Evolutionary conservation across 1,139 yeast species (phyloP).

Genomic region (Kodamaea fungicola): DNA sequence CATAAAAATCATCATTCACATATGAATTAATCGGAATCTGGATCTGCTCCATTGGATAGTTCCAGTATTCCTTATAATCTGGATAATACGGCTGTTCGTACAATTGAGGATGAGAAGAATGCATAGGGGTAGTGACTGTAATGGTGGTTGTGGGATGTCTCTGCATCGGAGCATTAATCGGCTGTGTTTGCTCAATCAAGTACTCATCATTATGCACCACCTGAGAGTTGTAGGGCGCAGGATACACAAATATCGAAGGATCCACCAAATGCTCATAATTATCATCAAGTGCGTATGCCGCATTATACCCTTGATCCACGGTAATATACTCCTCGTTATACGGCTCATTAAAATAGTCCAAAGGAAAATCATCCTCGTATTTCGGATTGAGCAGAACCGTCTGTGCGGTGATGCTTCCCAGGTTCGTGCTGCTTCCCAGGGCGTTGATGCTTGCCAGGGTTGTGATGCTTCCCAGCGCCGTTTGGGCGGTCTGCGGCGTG

Average conservation of each 20-base stretch:
- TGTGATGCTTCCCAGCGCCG: background rate
- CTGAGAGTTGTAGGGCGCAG: slow-evolving; percentile 19
- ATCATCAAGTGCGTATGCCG: slow-evolving; percentile 19
- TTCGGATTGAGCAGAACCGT: slow-evolving; percentile 4
- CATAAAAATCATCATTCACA: slow-evolving; percentile 5
- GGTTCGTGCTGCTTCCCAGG: slow-evolving; percentile 1
- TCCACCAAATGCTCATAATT: slow-evolving; percentile 29
- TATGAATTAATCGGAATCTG: background rate
- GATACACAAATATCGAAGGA: slow-evolving; percentile 20
- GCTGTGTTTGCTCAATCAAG: slow-evolving; percentile 48
- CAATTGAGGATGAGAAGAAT: slow-evolving; percentile 10
- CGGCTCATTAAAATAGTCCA: slow-evolving; percentile 49
- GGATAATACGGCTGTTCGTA: slow-evolving; percentile 7
- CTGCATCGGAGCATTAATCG: slow-evolving; percentile 21
- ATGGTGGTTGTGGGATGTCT: slow-evolving; percentile 9
- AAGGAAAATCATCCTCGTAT: slow-evolving; percentile 64
- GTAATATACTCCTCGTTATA: slow-evolving; percentile 29
- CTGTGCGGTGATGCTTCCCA: background rate
- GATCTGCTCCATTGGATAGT: background rate
- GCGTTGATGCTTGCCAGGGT: background rate
- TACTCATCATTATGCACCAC: slow-evolving; percentile 41
- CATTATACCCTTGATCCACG: slow-evolving; percentile 28
- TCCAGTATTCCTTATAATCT: background rate
- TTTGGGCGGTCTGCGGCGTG: background rate
- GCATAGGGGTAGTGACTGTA: slow-evolving; percentile 11